Evolutionary conservation across 805 yeast genomes (phyloP), one percentile per base, ranked within the genome.

Genomic region (Candida rishiriensis): DNA sequence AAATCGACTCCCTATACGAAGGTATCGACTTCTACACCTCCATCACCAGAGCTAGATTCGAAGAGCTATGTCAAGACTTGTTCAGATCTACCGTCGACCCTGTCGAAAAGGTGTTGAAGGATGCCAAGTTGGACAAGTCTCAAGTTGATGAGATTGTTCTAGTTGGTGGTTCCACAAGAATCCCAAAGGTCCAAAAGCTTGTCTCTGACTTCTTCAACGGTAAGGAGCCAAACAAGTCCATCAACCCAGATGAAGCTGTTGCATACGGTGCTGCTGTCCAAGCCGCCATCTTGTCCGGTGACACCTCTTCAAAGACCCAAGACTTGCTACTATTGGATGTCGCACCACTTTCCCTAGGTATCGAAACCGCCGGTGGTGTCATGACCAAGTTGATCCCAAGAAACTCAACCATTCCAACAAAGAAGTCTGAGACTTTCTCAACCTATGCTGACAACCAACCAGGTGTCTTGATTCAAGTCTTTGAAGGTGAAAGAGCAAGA

Each of bases 261-360:
- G 97, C 97, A 63, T 89, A 89, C 75, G 97, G 97, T 84, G 97
- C 97, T 56, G 97, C 97, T 55, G 97, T 89, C 57, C 97, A 89
- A 79, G 97, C 96, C 56, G 97, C 97, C 59, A 89, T 89, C 66
- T 79, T 89, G 67, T 81, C 96, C 47, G 97, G 97, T 75, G 96
- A 89, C 73, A 83, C 90, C 57, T 88, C 97, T 34, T 82, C 96
- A 49, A 88, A 88, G 50, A 89, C 97, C 51, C 96, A 89, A 77
- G 97, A 89, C 70, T 76, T 89, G 69, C 77, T 90, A 65, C 79
- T 90, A 64, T 80, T 90, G 68, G 98, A 90, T 80, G 97, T 90
- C 17, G 84, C 93, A 26, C 95, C 95, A 64, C 78, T 86, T 64
- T 85, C 93, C 47, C 78, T 89, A 54, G 97, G 97, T 84, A 89